Base-by-base conservation (phyloP, 192 early-diverging fungal genomes). In the Fimicolochytrium jonesii region DNA sequence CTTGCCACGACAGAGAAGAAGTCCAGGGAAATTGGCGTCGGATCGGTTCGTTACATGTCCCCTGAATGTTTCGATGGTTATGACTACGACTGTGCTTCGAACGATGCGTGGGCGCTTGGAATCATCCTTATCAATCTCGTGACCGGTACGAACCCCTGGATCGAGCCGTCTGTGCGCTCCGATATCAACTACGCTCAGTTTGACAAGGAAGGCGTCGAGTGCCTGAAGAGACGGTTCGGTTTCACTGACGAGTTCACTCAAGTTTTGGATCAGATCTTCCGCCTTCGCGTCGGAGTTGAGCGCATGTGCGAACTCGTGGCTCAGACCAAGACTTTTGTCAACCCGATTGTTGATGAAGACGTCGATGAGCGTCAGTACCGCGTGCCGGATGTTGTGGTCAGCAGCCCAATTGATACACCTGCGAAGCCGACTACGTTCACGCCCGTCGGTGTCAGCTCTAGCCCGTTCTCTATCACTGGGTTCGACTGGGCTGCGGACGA, bases 41-140 rank as follows among this genome's bases (percentile, higher is more conserved):
- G 95, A 1, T 87, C 84, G 43, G 85, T 90, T 25, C 86, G 91
- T 55, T 97, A 97, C 73, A 89, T 97, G 80, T 88, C 91, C 13
- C 93, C 93, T 41, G 90, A 91, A 57, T 76, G 75, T 46, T 63
- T 79, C 20, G 67, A 60, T 15, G 64, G 39, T 4, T 9, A 9
- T 6, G 50, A 53, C 56, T 87, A 86, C 68, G 71, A 75, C 25
- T 74, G 81, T 7, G 73, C 88, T 23, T 76, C 83, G 36, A 86
- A 82, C 55, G 91, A 93, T 67, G 74, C 85, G 42, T 93, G 91
- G 91, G 74, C 79, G 17, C 75, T 92, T 15, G 91, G 88, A 39
- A 79, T 93, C 32, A 82, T 93, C 23, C 72, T 93, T 22, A 53
- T 90, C 61, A 88, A 88, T 66, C 58, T 92, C 39, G 71, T 86